Evolutionary conservation across 1,284 basidiomycete species (phyloP).

Genomic region (Microbotryum scabiosae): DNA sequence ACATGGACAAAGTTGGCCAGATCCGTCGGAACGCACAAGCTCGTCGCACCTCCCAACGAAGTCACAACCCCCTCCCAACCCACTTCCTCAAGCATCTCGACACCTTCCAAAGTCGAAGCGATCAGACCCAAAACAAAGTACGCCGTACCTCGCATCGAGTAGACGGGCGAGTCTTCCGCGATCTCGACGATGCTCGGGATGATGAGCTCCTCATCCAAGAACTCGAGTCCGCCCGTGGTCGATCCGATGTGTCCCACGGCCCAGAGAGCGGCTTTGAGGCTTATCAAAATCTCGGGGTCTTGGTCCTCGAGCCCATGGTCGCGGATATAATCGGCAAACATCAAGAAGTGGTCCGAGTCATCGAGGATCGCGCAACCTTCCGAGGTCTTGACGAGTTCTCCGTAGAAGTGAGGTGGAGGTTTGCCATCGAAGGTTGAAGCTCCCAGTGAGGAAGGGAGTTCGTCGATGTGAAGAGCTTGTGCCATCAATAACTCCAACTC

Average conservation of each 20-base stretch:
- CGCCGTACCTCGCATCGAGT: slow-evolving; percentile 90
- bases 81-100: slow-evolving; percentile 77
- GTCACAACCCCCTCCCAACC: slow-evolving; percentile 69
- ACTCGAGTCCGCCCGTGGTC: slow-evolving; percentile 78
- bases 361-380: slow-evolving; percentile 83
- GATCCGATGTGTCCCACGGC: slow-evolving; percentile 92
- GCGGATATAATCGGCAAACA: slow-evolving; percentile 84
- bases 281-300: slow-evolving; percentile 72
- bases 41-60: slow-evolving; percentile 77
- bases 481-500: slow-evolving; percentile 78
- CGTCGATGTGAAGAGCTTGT: slow-evolving; percentile 57
- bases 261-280: slow-evolving; percentile 93
- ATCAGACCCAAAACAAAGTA: slow-evolving; percentile 88
- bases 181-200: slow-evolving; percentile 84
- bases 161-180: slow-evolving; percentile 75
- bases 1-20: slow-evolving; percentile 71
- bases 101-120: slow-evolving; percentile 62
- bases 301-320: slow-evolving; percentile 74
- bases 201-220: slow-evolving; percentile 89
- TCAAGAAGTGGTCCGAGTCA: slow-evolving; percentile 81
- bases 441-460: slow-evolving; percentile 23
- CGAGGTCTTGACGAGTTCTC: slow-evolving; percentile 91
- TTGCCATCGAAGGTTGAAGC: slow-evolving; percentile 59
- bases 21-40: slow-evolving; percentile 78
- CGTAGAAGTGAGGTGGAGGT: slow-evolving; percentile 92